Evolutionary conservation across 371 early-diverging fungal species (phyloP).

Genomic region (Mortierella sp.): DNA sequence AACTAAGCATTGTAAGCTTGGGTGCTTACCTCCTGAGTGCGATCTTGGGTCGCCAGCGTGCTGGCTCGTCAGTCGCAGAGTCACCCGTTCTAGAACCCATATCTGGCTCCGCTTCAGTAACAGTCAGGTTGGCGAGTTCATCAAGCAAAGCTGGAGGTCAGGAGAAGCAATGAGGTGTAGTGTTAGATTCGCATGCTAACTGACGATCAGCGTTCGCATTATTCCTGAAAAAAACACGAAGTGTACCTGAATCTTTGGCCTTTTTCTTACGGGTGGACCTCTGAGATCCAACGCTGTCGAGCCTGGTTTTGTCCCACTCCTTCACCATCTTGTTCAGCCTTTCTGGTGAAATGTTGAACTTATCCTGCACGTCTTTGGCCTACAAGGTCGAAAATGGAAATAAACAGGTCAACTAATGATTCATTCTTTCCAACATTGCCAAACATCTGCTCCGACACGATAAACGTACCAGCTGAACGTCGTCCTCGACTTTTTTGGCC

Average conservation of each 20-base stretch:
- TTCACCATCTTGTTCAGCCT: conserved; percentile 69
- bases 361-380: conserved; percentile 72
- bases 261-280: conserved; percentile 58
- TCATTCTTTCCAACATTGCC: neutral
- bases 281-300: conserved; percentile 26
- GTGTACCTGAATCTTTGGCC: conserved; percentile 53
- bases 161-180: neutral
- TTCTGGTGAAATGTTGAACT: conserved; percentile 72
- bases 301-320: conserved; percentile 62
- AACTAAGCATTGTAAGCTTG: neutral
- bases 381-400: conserved; percentile 18
- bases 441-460: neutral
- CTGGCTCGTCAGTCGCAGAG: conserved; percentile 18
- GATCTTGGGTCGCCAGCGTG: conserved; percentile 70
- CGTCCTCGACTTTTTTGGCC: conserved; percentile 39
- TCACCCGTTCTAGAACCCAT: conserved; percentile 17
- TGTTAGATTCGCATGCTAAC: neutral
- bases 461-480: conserved; percentile 58
- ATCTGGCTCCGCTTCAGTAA: conserved; percentile 41
- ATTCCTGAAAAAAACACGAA: neutral
- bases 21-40: conserved; percentile 70
- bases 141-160: conserved; percentile 46
- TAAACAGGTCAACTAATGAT: neutral
- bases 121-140: conserved; percentile 57
- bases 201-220: conserved; percentile 13